These are phyloP conservation scores for Haematococcus lacustris DNA, from an alignment of 139 green algal species.

Conservation along the genomic window DNA sequence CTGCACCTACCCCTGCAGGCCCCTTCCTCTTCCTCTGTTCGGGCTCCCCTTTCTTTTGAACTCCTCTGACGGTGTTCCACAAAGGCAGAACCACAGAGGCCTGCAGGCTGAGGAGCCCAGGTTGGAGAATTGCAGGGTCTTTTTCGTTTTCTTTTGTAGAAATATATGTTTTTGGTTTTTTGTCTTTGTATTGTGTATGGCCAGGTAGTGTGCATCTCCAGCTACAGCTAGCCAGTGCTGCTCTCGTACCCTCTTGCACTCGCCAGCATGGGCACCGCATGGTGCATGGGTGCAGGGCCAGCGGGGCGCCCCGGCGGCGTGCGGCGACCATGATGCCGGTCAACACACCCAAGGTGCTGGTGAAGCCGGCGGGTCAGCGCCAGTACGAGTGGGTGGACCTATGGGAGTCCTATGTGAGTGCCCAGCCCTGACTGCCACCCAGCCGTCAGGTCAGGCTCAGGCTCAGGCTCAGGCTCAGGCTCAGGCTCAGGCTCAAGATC, in stretches of 20 bases:
- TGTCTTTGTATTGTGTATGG: not conserved
- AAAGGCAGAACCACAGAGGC: too few species aligned
- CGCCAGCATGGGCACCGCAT: not conserved
- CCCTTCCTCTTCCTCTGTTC: too few species aligned
- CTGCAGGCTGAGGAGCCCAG: too few species aligned
- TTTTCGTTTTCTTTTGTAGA: not conserved
- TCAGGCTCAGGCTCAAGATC: too few species aligned
- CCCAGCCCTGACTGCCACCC: not conserved
- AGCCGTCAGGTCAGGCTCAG: too few species aligned
- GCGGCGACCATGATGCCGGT: conserved; percentile 48
- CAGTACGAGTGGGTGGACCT: conserved; percentile 61
- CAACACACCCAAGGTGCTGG: conserved; percentile 21
- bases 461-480: too few species aligned
- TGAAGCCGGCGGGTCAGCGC: conserved; percentile 35
- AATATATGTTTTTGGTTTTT: not conserved
- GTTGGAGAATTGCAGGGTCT: not conserved
- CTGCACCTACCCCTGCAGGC: too few species aligned
- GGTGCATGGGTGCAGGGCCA: conserved; percentile 11
- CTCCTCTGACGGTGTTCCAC: too few species aligned
- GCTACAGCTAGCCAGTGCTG: not conserved
- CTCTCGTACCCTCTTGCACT: not conserved
- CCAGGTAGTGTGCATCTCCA: not conserved
- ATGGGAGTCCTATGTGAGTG: conserved; percentile 56
- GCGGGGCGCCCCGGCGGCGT: conserved; percentile 16
- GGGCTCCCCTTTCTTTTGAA: too few species aligned